Percentiles rank a stretch among this genome's conserved stretches.
Conservation (phyloP, 306 rosid species). For the Clitoria ternatea region DNA sequence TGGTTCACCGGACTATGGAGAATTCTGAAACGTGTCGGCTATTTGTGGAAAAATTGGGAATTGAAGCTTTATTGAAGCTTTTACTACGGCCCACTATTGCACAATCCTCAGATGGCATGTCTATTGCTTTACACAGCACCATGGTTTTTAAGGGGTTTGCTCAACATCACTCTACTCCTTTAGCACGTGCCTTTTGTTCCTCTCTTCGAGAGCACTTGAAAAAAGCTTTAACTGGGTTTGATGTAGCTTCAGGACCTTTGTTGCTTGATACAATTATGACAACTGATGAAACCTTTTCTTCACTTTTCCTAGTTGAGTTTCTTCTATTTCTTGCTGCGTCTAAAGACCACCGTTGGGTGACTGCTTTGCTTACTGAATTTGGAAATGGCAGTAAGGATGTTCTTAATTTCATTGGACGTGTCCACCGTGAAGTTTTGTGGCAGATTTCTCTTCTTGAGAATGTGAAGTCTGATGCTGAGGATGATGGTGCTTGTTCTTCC, state of each 20-base stretch:
- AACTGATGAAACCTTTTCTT: conserved; percentile 56
- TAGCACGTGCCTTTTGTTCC: conserved; percentile 88
- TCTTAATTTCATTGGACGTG: conserved; percentile 73
- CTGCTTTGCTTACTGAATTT: conserved; percentile 81
- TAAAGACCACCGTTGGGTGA: conserved; percentile 91
- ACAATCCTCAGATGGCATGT: conserved; percentile 93
- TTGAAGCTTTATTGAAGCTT: conserved; percentile 83
- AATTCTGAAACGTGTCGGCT: conserved; percentile 90
- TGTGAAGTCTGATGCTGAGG: conserved; percentile 65
- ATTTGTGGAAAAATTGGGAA: conserved; percentile 93
- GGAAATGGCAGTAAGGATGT: conserved; percentile 89
- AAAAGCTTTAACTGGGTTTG: conserved; percentile 71
- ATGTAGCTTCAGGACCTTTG: conserved; percentile 49
- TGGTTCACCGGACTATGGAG: conserved; percentile 94
- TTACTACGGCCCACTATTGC: conserved; percentile 67
- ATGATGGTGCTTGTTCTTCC: conserved; percentile 54
- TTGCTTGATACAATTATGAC: conserved; percentile 74
- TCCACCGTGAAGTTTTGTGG: conserved; percentile 88
- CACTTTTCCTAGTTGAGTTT: conserved; percentile 84
- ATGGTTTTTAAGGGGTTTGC: conserved; percentile 96
- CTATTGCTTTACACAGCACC: conserved; percentile 92
- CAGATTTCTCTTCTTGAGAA: conserved; percentile 88
- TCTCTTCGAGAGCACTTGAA: conserved; percentile 71
- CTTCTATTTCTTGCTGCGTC: conserved; percentile 96
- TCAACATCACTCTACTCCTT: conserved; percentile 83